phyloP scores from a whole-genome alignment of 139 green algal species.

The Chlorella sp. region DNA sequence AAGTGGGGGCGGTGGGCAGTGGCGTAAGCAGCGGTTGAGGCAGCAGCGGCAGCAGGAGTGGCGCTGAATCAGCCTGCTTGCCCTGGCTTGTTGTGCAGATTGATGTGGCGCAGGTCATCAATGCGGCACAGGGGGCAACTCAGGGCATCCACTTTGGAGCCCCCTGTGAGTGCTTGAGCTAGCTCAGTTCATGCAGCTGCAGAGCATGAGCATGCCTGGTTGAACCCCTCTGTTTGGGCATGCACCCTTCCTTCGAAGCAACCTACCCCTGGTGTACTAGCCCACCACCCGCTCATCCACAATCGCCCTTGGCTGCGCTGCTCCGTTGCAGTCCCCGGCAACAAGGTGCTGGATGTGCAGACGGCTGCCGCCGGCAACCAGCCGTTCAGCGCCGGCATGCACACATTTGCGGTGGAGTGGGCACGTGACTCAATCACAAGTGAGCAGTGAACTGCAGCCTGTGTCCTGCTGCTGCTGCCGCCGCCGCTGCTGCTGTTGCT shows the following conservation, averaged over 20 bases:
- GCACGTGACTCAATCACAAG: neutral
- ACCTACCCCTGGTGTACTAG: too few species aligned
- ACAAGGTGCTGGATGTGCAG: neutral
- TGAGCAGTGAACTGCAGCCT: neutral
- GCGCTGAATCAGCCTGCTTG: too few species aligned
- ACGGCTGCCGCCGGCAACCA: neutral
- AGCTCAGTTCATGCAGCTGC: too few species aligned
- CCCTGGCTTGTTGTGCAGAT: neutral
- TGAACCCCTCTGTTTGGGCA: too few species aligned
- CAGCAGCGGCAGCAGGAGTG: too few species aligned
- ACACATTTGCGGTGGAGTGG: neutral
- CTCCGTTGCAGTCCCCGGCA: neutral
- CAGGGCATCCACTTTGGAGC: conserved; percentile 1
- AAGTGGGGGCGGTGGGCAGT: too few species aligned
- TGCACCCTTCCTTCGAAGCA: too few species aligned
- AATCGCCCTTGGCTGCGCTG: neutral
- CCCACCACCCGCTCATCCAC: too few species aligned
- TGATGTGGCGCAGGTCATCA: neutral
- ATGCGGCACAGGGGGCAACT: neutral
- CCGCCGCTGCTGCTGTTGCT: too few species aligned
- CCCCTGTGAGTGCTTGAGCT: neutral
- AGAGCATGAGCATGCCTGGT: too few species aligned
- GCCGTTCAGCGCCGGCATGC: neutral
- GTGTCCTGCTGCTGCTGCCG: too few species aligned
- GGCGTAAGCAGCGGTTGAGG: neutral